Evolutionary conservation across 2,329 filamentous ascomycete species (phyloP), one percentile per base, ranked within the genome.

Genomic region (Penicillium nordicum): DNA sequence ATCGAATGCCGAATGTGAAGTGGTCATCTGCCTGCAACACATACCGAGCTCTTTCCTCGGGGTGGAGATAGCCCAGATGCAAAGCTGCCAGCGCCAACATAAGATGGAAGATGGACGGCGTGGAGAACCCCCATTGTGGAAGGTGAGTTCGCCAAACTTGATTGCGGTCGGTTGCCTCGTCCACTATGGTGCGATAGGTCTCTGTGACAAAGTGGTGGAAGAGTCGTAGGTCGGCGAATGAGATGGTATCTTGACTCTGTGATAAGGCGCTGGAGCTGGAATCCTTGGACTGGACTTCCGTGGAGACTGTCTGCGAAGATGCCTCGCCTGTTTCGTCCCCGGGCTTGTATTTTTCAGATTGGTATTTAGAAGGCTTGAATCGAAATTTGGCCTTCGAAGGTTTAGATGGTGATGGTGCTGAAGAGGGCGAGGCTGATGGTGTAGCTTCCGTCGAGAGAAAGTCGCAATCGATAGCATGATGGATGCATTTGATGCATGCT

Each of bases 1-100:
- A 72, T 18, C 62, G 67, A 1, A 74, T 58, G 0, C 71, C 71
- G 42, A 73, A 72, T 0, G 67, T 72, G 37, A 73, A 74, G 53
- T 73, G 71, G 5, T 60, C 58, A 46, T 72, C 68, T 5, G 70
- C 71, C 55, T 69, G 64, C 9, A 49, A 45, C 8, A 68, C 30
- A 29, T 72, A 72, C 18, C 63, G 37, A 0, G 57, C 53, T 21
- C 60, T 59, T 5, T 46, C 23, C 2, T 53, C 50, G 1, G 66
- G 70, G 9, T 63, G 36, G n/a, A 67, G 18, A 34, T 66, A 46
- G 2, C 57, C 63, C 3, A 69, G 53, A 50, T 73, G 69, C 0
- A 73, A 59, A 0, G 71, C 66, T 1, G 70, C 67, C 2, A 74
- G 54, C 1, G 72, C 61, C 1, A 74, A 59, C 1, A 71, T 65